Conservation (phyloP, 371 early-diverging fungal species). For the Rhizopus sp. region DNA sequence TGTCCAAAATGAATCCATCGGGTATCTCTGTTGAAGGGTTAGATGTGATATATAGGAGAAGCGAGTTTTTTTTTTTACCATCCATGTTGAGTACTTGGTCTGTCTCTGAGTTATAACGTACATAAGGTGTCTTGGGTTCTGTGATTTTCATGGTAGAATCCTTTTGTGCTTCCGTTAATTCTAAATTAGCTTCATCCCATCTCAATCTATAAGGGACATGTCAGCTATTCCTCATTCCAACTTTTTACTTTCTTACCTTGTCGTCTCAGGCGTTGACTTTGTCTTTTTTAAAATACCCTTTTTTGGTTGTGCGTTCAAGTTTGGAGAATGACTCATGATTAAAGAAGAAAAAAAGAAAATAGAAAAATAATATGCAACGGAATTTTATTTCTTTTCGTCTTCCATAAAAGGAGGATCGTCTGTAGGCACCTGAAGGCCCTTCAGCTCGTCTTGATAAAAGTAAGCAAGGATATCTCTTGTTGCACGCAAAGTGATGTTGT, state of each 20-base stretch:
- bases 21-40: constrained; percentile 39
- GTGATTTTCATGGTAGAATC: constrained; percentile 94
- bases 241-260: constrained; percentile 21
- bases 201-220: constrained; percentile 54
- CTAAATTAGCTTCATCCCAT: constrained; percentile 96
- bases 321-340: constrained; percentile 36
- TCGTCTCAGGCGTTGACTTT: constrained; percentile 8
- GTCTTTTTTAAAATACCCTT: constrained; percentile 58
- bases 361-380: not conserved
- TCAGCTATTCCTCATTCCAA: not conserved
- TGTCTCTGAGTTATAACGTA: constrained; percentile 79
- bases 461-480: constrained; percentile 45
- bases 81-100: constrained; percentile 74
- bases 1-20: constrained; percentile 51
- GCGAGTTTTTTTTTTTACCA: constrained; percentile 22
- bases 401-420: constrained; percentile 33
- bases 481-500: constrained; percentile 50
- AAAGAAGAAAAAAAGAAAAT: constrained; percentile 7
- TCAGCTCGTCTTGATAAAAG: constrained; percentile 36
- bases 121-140: constrained; percentile 97
- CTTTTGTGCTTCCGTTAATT: constrained; percentile 88
- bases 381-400: constrained; percentile 2
- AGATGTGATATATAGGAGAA: not conserved
- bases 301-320: constrained; percentile 44
- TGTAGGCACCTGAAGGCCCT: constrained; percentile 28